phyloP scores from a whole-genome alignment of 768 basidiomycete genomes.

The Lanmaoa rubissima region DNA sequence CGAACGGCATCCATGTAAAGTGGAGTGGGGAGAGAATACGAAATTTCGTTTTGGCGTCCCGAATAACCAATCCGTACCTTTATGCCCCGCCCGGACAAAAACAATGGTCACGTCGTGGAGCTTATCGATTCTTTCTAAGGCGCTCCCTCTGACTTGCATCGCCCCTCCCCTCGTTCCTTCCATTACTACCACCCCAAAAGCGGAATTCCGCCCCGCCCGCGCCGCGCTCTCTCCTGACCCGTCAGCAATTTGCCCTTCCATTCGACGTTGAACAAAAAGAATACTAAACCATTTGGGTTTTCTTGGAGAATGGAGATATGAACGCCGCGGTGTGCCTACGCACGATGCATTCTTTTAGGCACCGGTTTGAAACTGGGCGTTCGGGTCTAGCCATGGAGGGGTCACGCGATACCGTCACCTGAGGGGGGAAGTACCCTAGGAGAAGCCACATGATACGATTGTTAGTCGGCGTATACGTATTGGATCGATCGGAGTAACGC shows the following conservation, averaged over 20 bases:
- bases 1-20: background rate
- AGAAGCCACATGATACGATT: constrained; percentile 6
- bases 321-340: constrained; percentile 13
- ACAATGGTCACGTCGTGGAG: no score
- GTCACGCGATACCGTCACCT: background rate
- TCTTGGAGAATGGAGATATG: constrained; percentile 8
- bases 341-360: constrained; percentile 7
- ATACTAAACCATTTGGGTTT: background rate
- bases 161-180: background rate
- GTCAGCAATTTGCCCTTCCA: constrained; percentile 6
- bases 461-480: background rate
- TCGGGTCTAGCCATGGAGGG: background rate
- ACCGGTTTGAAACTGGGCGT: background rate
- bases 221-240: constrained; percentile 2
- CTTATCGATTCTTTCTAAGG: background rate
- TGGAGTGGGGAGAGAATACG: background rate
- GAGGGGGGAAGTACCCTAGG: background rate
- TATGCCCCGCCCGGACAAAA: background rate
- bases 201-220: constrained; percentile 7
- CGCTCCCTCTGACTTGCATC: background rate
- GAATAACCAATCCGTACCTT: constrained; percentile 14
- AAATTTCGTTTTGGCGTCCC: background rate
- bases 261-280: constrained; percentile 13
- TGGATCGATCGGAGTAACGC: constrained; percentile 1
- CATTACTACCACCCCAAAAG: background rate